These are phyloP conservation scores for Sideroxylon spinosum DNA, from an alignment of 179 eudicot genomes.

Conservation along the genomic window DNA sequence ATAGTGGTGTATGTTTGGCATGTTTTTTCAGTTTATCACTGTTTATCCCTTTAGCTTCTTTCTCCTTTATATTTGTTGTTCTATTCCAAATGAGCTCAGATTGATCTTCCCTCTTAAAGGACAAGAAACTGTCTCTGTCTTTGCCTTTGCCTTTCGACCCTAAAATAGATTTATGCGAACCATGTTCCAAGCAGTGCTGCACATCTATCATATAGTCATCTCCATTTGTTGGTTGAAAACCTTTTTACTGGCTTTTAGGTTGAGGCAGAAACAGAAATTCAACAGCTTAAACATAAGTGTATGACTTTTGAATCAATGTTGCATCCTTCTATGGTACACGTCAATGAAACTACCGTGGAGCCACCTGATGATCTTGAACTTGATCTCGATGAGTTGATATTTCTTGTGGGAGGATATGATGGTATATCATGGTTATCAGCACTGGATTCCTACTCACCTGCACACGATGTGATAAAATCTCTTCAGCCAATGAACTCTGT, in stretches of 20 bases:
- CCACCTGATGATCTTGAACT: conserved; percentile 30
- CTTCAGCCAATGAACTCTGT: conserved; percentile 51
- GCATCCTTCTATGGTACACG: conserved; percentile 22
- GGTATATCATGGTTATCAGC: conserved; percentile 63
- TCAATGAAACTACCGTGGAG: conserved; percentile 21
- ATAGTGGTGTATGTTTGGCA: not conserved
- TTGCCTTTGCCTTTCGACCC: not conserved
- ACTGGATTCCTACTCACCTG: conserved; percentile 58
- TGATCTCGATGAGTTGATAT: conserved; percentile 42
- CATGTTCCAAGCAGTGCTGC: not conserved
- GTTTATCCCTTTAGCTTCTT: not conserved
- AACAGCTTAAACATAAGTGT: conserved; percentile 35
- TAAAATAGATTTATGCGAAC: not conserved
- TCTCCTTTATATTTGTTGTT: not conserved
- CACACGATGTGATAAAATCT: conserved; percentile 45
- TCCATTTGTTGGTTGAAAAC: conserved; percentile 3
- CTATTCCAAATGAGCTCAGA: not conserved
- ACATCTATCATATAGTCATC: not conserved
- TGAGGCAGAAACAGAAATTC: conserved; percentile 46
- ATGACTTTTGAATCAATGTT: conserved; percentile 31
- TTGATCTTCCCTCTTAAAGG: not conserved
- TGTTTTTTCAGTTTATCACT: not conserved
- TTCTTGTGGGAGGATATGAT: conserved; percentile 69
- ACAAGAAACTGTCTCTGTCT: not conserved
- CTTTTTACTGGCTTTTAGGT: conserved; percentile 30